Conservation (phyloP, 306 rosid genomes). For the Cicer arietinum region DNA sequence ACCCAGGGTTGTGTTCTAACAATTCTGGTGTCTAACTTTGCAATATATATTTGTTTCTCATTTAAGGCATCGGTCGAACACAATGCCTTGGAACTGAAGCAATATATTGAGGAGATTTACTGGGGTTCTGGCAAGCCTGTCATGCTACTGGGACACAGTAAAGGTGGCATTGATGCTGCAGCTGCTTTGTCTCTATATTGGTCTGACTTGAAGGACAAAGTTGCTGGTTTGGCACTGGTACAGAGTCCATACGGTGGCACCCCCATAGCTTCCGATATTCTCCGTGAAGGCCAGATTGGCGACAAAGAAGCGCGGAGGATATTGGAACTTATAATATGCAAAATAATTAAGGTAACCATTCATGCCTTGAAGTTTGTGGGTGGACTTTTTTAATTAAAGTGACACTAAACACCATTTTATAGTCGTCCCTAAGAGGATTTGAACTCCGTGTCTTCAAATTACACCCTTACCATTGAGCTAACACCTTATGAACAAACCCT, state of each 20-base stretch:
- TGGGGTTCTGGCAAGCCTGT: conserved; percentile 85
- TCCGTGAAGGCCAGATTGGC: conserved; percentile 83
- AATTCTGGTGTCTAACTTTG: background rate
- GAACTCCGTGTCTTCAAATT: too few relatives aligned
- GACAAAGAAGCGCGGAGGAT: conserved; percentile 76
- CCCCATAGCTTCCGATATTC: conserved; percentile 79
- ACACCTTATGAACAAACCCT: too few relatives aligned
- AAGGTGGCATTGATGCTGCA: conserved; percentile 89
- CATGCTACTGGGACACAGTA: conserved; percentile 87
- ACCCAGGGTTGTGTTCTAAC: too few relatives aligned
- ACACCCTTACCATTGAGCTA: too few relatives aligned
- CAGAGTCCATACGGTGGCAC: conserved; percentile 91
- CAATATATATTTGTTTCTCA: conserved; percentile 8
- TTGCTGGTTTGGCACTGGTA: conserved; percentile 83
- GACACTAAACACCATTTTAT: too few relatives aligned
- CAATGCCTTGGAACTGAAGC: conserved; percentile 83
- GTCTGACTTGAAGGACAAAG: conserved; percentile 76
- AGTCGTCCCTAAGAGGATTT: too few relatives aligned
- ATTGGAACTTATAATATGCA: conserved; percentile 85
- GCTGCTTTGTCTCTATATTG: conserved; percentile 71
- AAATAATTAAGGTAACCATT: conserved; percentile 70
- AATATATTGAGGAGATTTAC: conserved; percentile 77
- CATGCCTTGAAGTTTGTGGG: background rate
- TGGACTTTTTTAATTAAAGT: background rate
- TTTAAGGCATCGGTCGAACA: conserved; percentile 77